Evolutionary conservation across 2,329 filamentous ascomycete genomes (phyloP).

Genomic region (Trichoderma asperellum): DNA sequence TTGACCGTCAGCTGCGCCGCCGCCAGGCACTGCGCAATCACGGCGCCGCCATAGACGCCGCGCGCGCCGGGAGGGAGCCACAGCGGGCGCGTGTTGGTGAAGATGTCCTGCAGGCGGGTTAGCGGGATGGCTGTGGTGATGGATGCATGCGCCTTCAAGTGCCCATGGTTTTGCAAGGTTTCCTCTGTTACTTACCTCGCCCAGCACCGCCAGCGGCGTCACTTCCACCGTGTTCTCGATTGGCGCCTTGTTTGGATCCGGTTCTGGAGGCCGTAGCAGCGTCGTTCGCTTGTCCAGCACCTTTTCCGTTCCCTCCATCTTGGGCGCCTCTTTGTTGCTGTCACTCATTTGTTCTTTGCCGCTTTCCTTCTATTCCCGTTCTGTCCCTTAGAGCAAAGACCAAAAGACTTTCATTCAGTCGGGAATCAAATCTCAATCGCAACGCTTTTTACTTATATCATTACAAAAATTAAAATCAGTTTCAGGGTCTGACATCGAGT

Average conservation of each 20-base stretch:
- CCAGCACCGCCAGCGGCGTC: constrained; percentile 75
- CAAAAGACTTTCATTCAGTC: background rate
- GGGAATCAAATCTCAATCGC: background rate
- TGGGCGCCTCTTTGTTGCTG: background rate
- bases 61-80: constrained; percentile 93
- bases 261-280: constrained; percentile 69
- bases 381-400: background rate
- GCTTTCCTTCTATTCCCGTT: background rate
- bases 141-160: background rate
- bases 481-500: constrained; percentile 4
- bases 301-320: constrained; percentile 16
- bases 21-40: constrained; percentile 88
- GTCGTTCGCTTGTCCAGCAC: constrained; percentile 40
- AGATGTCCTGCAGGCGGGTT: constrained; percentile 68
- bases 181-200: constrained; percentile 60
- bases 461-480: background rate
- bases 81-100: constrained; percentile 88
- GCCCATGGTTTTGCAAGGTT: background rate
- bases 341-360: constrained; percentile 9
- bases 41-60: constrained; percentile 90
- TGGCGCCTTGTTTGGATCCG: constrained; percentile 71
- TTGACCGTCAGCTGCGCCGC: constrained; percentile 89
- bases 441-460: background rate
- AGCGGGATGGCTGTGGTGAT: background rate
- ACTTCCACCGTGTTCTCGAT: constrained; percentile 92